Conservation (phyloP, 176 grass and related monocot genomes). For the Avena eriantha region DNA sequence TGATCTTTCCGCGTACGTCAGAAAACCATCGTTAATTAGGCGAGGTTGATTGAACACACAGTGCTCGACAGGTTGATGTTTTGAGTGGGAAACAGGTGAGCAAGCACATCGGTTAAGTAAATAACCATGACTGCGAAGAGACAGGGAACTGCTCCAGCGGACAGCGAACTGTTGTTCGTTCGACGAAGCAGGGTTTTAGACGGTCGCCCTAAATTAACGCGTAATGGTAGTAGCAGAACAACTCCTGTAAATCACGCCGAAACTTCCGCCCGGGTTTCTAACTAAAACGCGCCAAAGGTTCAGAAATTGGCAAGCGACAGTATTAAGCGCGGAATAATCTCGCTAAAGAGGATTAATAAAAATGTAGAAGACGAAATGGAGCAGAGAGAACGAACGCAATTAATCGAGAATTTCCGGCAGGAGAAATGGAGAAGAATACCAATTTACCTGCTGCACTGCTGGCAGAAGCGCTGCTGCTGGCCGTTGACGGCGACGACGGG, state of each 20-base stretch:
- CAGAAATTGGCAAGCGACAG: background rate
- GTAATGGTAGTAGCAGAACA: background rate
- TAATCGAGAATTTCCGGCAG: background rate
- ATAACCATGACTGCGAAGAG: constrained; percentile 26
- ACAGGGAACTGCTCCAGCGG: background rate
- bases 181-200: background rate
- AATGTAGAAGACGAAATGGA: background rate
- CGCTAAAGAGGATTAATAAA: background rate
- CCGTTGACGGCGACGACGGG: constrained; percentile 80
- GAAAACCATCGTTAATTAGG: background rate
- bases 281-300: background rate
- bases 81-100: constrained; percentile 25
- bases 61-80: constrained; percentile 1
- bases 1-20: no score
- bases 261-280: background rate
- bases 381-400: background rate
- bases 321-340: background rate
- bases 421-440: background rate
- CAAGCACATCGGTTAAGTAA: constrained; percentile 27
- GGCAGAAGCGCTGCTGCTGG: constrained; percentile 98
- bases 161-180: constrained; percentile 43
- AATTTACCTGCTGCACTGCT: constrained; percentile 96
- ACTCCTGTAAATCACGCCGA: background rate
- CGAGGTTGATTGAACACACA: background rate
- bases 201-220: constrained; percentile 8